Evolutionary conservation across 2,329 filamentous ascomycete species (phyloP).

Genomic region (Cladosporium sp.): DNA sequence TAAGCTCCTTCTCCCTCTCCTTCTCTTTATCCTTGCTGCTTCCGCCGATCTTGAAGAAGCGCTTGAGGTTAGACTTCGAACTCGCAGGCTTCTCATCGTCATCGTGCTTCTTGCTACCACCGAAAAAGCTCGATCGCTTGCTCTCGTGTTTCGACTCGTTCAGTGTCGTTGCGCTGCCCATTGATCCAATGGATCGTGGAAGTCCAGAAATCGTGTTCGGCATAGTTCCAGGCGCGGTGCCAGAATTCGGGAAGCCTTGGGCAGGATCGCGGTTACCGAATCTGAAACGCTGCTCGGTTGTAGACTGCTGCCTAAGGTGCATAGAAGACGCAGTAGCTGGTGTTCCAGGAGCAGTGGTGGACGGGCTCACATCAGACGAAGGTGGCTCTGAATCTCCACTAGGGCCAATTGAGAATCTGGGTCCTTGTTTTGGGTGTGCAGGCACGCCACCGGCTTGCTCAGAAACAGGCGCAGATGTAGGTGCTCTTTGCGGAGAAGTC

Average conservation of each 20-base stretch:
- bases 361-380: conserved; percentile 60
- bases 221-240: conserved; percentile 33
- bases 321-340: conserved; percentile 37
- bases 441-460: conserved; percentile 34
- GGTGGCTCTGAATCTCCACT: conserved; percentile 50
- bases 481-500: conserved; percentile 36
- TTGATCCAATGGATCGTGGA: conserved; percentile 45
- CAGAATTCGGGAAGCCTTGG: conserved; percentile 41
- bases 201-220: conserved; percentile 23
- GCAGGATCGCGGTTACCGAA: conserved; percentile 73
- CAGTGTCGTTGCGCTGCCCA: conserved; percentile 30
- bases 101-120: conserved; percentile 50
- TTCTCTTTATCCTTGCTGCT: conserved; percentile 59
- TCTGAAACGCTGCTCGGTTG: conserved; percentile 58
- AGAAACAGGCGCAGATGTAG: not conserved
- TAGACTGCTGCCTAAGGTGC: conserved; percentile 2
- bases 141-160: conserved; percentile 35
- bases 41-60: conserved; percentile 85
- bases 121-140: conserved; percentile 54
- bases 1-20: conserved; percentile 33
- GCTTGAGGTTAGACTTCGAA: conserved; percentile 91
- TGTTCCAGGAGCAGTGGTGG: conserved; percentile 48
- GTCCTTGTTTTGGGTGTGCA: conserved; percentile 46
- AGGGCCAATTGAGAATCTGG: conserved; percentile 55
- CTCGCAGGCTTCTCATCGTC: conserved; percentile 36